These are phyloP conservation scores for Mortierella sp. DNA, from an alignment of 371 early-diverging fungal species.

Conservation along the genomic window DNA sequence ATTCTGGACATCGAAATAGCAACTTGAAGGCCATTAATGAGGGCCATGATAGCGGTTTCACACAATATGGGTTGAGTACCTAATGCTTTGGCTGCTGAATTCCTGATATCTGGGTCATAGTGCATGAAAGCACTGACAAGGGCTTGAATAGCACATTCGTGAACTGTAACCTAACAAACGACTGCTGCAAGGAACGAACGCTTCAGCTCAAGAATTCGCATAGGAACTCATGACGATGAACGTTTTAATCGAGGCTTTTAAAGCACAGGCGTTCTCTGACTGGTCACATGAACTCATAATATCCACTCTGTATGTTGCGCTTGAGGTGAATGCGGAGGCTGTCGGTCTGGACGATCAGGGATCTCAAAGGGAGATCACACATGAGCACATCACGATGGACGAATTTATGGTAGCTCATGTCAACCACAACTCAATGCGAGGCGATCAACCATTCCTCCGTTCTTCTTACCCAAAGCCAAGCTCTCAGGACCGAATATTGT, in stretches of 20 bases:
- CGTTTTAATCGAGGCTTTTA: constrained; percentile 16
- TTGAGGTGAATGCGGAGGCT: constrained; percentile 12
- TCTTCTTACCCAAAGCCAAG: constrained; percentile 22
- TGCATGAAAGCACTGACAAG: too few relatives aligned
- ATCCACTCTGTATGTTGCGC: constrained; percentile 1
- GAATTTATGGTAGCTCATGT: constrained; percentile 23
- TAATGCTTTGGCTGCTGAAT: too few relatives aligned
- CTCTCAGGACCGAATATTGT: constrained; percentile 20
- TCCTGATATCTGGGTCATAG: too few relatives aligned
- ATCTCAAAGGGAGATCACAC: constrained; percentile 8
- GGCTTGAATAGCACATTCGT: too few relatives aligned
- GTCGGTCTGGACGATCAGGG: constrained; percentile 15
- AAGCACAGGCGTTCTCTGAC: not conserved
- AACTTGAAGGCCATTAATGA: too few relatives aligned
- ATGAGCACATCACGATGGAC: constrained; percentile 12
- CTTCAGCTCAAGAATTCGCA: constrained; percentile 13
- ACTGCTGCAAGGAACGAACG: too few relatives aligned
- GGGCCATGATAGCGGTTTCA: too few relatives aligned
- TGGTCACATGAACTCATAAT: constrained; percentile 11
- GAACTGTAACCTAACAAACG: too few relatives aligned
- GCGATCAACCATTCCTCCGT: constrained; percentile 4
- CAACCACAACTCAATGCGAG: constrained; percentile 10
- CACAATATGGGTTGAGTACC: too few relatives aligned
- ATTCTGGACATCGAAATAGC: too few relatives aligned
- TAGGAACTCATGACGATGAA: constrained; percentile 18